Evolutionary conservation across 306 rosid species (phyloP).

Genomic region (Ormosia emarginata): DNA sequence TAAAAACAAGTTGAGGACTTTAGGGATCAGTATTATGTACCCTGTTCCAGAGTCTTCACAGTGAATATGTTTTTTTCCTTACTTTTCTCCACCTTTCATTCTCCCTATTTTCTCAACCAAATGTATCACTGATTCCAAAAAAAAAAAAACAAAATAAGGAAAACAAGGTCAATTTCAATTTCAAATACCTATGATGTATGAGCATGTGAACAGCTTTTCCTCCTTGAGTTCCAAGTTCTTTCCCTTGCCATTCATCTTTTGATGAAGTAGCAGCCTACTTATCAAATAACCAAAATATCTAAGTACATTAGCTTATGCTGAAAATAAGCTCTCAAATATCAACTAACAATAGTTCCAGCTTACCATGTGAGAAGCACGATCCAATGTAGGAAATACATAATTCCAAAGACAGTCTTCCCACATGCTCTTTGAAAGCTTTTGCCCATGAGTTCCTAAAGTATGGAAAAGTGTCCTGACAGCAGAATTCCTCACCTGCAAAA

Average conservation of each 20-base stretch:
- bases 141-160: conserved; percentile 3
- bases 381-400: conserved; percentile 85
- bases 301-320: conserved; percentile 8
- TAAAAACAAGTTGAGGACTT: background rate
- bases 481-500: conserved; percentile 86
- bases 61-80: background rate
- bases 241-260: conserved; percentile 96
- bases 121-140: conserved; percentile 1
- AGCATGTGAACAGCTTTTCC: conserved; percentile 99
- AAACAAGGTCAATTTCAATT: conserved; percentile 10
- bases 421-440: conserved; percentile 82
- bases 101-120: conserved; percentile 11
- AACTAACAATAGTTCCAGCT: conserved; percentile 32
- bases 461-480: conserved; percentile 95
- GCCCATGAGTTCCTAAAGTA: conserved; percentile 88
- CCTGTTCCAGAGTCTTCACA: background rate
- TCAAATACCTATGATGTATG: conserved; percentile 88
- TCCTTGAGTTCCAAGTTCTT: conserved; percentile 97
- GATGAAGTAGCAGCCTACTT: conserved; percentile 91
- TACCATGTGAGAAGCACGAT: conserved; percentile 95
- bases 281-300: conserved; percentile 22
- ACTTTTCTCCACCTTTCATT: conserved; percentile 4
- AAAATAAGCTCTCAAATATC: conserved; percentile 14
- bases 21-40: background rate
- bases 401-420: conserved; percentile 98